Percentiles rank a stretch among this genome's conserved stretches.
These are phyloP conservation scores for Neurospora sp. DNA, from an alignment of 2,329 filamentous ascomycete genomes.

Conservation along the genomic window DNA sequence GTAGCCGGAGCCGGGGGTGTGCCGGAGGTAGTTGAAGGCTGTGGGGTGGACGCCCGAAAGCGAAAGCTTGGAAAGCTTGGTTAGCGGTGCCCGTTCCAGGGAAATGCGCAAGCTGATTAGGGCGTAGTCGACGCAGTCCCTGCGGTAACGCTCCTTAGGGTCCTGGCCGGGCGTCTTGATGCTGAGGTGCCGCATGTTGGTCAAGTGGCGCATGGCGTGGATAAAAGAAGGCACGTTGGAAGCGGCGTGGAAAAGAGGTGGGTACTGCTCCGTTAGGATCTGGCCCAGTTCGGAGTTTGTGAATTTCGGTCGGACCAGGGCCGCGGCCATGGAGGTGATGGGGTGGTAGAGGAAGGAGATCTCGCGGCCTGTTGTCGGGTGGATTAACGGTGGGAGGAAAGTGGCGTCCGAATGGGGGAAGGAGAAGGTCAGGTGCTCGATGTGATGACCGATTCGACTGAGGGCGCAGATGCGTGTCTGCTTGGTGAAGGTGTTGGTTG, in stretches of 20 bases:
- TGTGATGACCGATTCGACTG: constrained; percentile 65
- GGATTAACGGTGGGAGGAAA: constrained; percentile 74
- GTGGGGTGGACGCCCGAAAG: constrained; percentile 65
- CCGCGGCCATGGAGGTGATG: constrained; percentile 54
- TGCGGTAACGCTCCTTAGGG: constrained; percentile 58
- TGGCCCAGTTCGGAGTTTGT: constrained; percentile 70
- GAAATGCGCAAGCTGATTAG: constrained; percentile 80
- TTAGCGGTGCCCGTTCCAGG: constrained; percentile 61
- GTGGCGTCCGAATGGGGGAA: constrained; percentile 69
- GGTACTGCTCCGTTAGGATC: constrained; percentile 76
- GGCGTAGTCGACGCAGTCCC: constrained; percentile 76
- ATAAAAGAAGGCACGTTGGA: constrained; percentile 82
- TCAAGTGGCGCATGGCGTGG: constrained; percentile 57
- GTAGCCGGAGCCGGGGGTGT: constrained; percentile 61
- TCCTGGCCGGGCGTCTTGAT: constrained; percentile 68
- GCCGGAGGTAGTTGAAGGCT: constrained; percentile 68
- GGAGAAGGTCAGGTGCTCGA: constrained; percentile 68
- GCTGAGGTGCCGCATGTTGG: constrained; percentile 62
- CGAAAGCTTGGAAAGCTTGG: constrained; percentile 57
- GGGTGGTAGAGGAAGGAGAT: constrained; percentile 75
- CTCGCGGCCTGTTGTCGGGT: constrained; percentile 67
- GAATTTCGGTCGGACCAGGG: constrained; percentile 62
- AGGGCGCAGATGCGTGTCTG: constrained; percentile 64
- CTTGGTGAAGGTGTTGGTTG: constrained; percentile 65
- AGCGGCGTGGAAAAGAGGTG: constrained; percentile 79